Evolutionary conservation across 176 grass and related monocot species (phyloP), one percentile per base, ranked within the genome.

Genomic region (Oryza punctata): DNA sequence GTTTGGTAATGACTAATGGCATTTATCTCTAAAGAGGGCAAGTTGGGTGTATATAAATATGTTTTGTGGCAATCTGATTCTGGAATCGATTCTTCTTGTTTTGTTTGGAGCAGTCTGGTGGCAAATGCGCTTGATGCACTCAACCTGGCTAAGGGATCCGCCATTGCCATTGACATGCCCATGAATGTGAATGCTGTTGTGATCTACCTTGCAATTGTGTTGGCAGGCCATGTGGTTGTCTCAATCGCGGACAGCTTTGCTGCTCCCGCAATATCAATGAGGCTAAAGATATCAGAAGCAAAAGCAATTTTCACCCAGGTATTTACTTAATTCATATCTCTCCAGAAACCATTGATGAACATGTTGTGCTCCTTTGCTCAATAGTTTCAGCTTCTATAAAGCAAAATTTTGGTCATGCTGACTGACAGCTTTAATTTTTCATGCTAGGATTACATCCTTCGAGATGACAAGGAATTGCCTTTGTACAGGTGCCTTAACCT

Each of bases 291-390:
- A 83, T 95, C 96, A 64, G 90, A 94, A 87, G 63, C 96, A 70
- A 98, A 91, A 83, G 91, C 93, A 79, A 98, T 95, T 92, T 98
- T 98, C 82, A 98, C 96, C 37, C 96, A 98, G 91, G 96, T 98
- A 89, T 67, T 45, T 49, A 19, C 5, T 57, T 77, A 8, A 14
- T 52, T 11, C 32, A n/a, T 74, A 47, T 78, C 82, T 3, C 66
- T 78, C 38, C 65, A 71, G 35, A 52, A 41, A 65, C 61, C 3
- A 27, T 70, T 63, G 35, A 77, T 76, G 7, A 33, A 21, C n/a
- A 61, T 83, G 45, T 7, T 67, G 35, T 78, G 21, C 14, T 52
- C 35, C 44, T 72, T 84, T 27, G 60, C 54, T 81, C 25, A 82
- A 66, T 70, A 49, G 4, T 66, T 82, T 65, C 45, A 80, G n/a